These are phyloP conservation scores for Isabelozyma rhagii DNA, from an alignment of 805 yeast species.

Conservation along the genomic window DNA sequence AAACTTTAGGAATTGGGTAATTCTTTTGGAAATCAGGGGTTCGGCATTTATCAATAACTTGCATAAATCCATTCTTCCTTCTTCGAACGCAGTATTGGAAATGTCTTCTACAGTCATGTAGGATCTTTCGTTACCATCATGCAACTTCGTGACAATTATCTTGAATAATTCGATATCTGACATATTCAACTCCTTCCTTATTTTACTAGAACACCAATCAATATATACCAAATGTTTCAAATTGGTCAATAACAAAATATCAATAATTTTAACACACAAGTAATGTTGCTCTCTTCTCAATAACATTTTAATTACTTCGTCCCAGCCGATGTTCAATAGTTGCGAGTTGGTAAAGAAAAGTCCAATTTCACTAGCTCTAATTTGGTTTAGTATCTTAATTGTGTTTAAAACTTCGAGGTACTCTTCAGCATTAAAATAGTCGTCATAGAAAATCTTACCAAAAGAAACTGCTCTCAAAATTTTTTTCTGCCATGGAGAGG, in stretches of 20 bases:
- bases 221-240: slow-evolving; percentile 46
- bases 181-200: slow-evolving; percentile 48
- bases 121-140: slow-evolving; percentile 28
- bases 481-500: slow-evolving; percentile 74
- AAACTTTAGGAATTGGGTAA: slow-evolving; percentile 59
- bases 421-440: slow-evolving; percentile 51
- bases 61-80: slow-evolving; percentile 74
- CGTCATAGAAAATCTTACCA: slow-evolving; percentile 65
- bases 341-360: slow-evolving; percentile 63
- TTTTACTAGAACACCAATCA: slow-evolving; percentile 79
- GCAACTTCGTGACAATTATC: slow-evolving; percentile 46
- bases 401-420: slow-evolving; percentile 63
- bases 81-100: slow-evolving; percentile 67
- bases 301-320: slow-evolving; percentile 53
- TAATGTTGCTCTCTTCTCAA: slow-evolving; percentile 57
- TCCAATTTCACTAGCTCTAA: slow-evolving; percentile 65
- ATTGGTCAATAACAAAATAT: slow-evolving; percentile 43
- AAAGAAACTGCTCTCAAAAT: slow-evolving; percentile 78
- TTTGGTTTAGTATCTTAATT: slow-evolving; percentile 65
- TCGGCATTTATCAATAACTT: slow-evolving; percentile 67
- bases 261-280: slow-evolving; percentile 60
- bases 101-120: slow-evolving; percentile 52
- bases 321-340: slow-evolving; percentile 49
- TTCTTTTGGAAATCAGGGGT: slow-evolving; percentile 56
- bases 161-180: slow-evolving; percentile 60